Conservation (phyloP, 441 rosid genomes). For the Adansonia gregorii region DNA sequence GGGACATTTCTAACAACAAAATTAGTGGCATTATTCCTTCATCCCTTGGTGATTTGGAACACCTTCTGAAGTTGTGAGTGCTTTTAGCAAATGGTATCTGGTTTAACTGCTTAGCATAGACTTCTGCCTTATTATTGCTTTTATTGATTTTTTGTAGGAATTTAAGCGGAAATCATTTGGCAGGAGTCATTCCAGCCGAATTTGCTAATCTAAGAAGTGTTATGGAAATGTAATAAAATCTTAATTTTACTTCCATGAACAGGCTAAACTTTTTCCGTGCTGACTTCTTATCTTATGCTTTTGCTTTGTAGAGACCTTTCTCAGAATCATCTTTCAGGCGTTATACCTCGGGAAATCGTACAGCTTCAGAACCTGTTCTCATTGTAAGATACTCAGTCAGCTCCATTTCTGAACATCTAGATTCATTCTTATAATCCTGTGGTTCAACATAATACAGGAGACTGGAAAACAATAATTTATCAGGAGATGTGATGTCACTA, state of each 20-base stretch:
- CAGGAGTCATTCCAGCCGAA: constrained; percentile 81
- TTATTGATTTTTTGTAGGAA: constrained; percentile 51
- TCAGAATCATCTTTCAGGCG: constrained; percentile 71
- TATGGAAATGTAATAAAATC: constrained; percentile 75
- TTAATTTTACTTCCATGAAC: not conserved
- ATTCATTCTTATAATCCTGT: constrained; percentile 2
- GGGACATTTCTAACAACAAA: constrained; percentile 85
- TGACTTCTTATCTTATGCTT: constrained; percentile 29
- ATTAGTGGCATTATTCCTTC: constrained; percentile 81
- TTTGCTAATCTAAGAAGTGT: constrained; percentile 89
- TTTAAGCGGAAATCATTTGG: constrained; percentile 73
- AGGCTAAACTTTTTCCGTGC: constrained; percentile 12
- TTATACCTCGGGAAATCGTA: constrained; percentile 79
- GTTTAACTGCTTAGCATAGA: constrained; percentile 5
- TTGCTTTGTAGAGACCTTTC: constrained; percentile 78
- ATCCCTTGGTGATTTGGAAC: constrained; percentile 93
- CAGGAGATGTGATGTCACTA: constrained; percentile 71
- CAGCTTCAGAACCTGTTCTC: constrained; percentile 77
- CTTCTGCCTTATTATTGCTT: constrained; percentile 18
- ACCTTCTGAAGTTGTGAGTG: constrained; percentile 85
- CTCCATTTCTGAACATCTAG: not conserved
- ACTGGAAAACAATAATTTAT: constrained; percentile 73
- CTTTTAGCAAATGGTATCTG: constrained; percentile 19
- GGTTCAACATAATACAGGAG: constrained; percentile 50
- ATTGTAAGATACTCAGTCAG: constrained; percentile 50